Conservation (phyloP, 441 rosid genomes). For the Raphanus hybrid region DNA sequence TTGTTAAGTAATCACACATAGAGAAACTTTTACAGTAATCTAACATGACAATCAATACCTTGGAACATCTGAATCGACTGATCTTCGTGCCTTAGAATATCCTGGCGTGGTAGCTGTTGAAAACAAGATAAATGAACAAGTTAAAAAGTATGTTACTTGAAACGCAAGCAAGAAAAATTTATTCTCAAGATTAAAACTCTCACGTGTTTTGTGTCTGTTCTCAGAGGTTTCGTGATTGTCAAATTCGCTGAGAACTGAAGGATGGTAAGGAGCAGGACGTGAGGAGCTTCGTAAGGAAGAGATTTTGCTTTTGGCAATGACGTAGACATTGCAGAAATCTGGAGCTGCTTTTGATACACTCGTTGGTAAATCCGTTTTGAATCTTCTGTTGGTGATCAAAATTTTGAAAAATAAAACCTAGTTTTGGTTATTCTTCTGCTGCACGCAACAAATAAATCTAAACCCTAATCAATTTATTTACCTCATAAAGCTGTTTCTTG, state of each 20-base stretch:
- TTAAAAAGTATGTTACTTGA: slow-evolving; percentile 7
- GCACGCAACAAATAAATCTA: slow-evolving; percentile 10
- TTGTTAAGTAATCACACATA: slow-evolving; percentile 1
- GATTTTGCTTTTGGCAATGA: slow-evolving; percentile 77
- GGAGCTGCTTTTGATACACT: slow-evolving; percentile 74
- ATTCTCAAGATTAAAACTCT: slow-evolving; percentile 8
- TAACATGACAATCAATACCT: slow-evolving; percentile 7
- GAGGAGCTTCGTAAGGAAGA: slow-evolving; percentile 65
- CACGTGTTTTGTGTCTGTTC: slow-evolving; percentile 50
- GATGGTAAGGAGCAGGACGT: slow-evolving; percentile 68
- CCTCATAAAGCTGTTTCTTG: slow-evolving; percentile 78
- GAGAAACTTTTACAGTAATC: background rate
- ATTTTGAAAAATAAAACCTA: slow-evolving; percentile 4
- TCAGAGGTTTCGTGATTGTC: slow-evolving; percentile 43
- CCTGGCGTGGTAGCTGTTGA: slow-evolving; percentile 28
- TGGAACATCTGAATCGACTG: slow-evolving; percentile 47
- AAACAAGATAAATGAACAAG: slow-evolving; percentile 3
- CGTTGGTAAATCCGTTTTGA: slow-evolving; percentile 72
- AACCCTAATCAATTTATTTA: slow-evolving; percentile 23
- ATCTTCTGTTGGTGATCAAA: slow-evolving; percentile 52
- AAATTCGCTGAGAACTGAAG: slow-evolving; percentile 61
- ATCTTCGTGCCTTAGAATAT: slow-evolving; percentile 46
- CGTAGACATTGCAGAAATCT: slow-evolving; percentile 86
- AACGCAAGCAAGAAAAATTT: slow-evolving; percentile 18
- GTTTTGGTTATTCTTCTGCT: slow-evolving; percentile 24